Conservation (phyloP, 768 basidiomycete species). For the Pisolithus tinctorius region DNA sequence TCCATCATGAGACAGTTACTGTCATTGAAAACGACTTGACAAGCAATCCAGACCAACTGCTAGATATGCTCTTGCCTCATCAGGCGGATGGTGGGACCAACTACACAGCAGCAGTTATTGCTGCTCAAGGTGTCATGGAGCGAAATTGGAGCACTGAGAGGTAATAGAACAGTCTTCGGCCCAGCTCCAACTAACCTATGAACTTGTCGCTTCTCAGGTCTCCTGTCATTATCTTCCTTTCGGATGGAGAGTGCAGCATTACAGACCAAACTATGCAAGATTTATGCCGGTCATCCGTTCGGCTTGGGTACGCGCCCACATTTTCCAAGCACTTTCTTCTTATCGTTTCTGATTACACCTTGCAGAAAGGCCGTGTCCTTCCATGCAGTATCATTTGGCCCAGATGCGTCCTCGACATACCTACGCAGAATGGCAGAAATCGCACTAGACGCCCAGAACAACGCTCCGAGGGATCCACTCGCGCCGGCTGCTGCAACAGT, state of each 20-base stretch:
- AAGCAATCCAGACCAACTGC: slow-evolving; percentile 34
- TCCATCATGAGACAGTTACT: slow-evolving; percentile 20
- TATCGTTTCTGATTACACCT: background rate
- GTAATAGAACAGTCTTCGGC: slow-evolving; percentile 14
- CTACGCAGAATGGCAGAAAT: slow-evolving; percentile 41
- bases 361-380: slow-evolving; percentile 43
- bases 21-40: slow-evolving; percentile 35
- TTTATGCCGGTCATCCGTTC: slow-evolving; percentile 32
- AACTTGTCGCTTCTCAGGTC: background rate
- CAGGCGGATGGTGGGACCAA: slow-evolving; percentile 32
- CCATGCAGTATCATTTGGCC: slow-evolving; percentile 44
- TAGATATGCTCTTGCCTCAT: slow-evolving; percentile 28
- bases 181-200: too few species aligned
- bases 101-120: slow-evolving; percentile 31
- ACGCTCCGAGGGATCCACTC: slow-evolving; percentile 30
- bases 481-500: slow-evolving; percentile 21
- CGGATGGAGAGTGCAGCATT: slow-evolving; percentile 32
- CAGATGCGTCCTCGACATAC: slow-evolving; percentile 5
- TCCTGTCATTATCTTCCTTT: slow-evolving; percentile 1
- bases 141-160: slow-evolving; percentile 39
- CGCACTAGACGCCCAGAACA: slow-evolving; percentile 36
- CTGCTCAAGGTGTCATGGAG: slow-evolving; percentile 31
- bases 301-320: slow-evolving; percentile 29
- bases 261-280: slow-evolving; percentile 28
- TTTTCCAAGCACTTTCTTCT: background rate